Evolutionary conservation across 306 rosid species (phyloP), one percentile per base, ranked within the genome.

Genomic region (Fragaria nilgerrensis): DNA sequence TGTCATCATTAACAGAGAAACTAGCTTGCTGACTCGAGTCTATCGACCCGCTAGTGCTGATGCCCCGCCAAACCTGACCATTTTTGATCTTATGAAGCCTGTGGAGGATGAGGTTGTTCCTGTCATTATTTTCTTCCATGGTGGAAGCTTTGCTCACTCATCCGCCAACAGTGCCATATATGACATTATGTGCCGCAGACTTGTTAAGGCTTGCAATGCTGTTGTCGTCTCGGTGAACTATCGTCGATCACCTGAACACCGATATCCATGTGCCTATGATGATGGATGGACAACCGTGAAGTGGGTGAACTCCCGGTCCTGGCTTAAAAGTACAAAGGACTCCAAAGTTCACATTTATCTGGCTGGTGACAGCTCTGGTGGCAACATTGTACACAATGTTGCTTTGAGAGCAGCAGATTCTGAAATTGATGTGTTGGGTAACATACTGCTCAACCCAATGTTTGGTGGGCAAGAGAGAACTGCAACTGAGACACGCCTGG

Each of bases 361-460:
- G 85, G 97, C 89, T 1, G 98, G 99, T 0, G 99, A 96, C 77
- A 96, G 99, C 85, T 96, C 99, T 0, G 99, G 99, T 11, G 99
- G 99, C 70, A 96, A 96, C 91, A 95, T 95, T 72, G 97, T 85
- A 10, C 99, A 95, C 81, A 89, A 92, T 80, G 99, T 95, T 82
- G 99, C 97, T 29, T 52, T 86, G 68, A 85, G 71, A 84, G 97
- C 94, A 13, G 88, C 78, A 23, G 91, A 89, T 23, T 90, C 88
- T 11, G 96, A 88, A 37, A 81, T 95, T 47, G 90, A 92, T 67
- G 89, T 95, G 22, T 34, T 87, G 81, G 99, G 97, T 62, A 95
- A 91, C 78, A 83, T 95, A 55, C 88, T 95, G 70, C 97, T 95
- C 47, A 95, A 95, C 74, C 97, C 97, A 0, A 87, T 95, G 92